Percentiles rank a stretch among this genome's conserved stretches.
These are phyloP conservation scores for Diplogelasinospora grovesii DNA, from an alignment of 495 filamentous ascomycete species.

Conservation along the genomic window DNA sequence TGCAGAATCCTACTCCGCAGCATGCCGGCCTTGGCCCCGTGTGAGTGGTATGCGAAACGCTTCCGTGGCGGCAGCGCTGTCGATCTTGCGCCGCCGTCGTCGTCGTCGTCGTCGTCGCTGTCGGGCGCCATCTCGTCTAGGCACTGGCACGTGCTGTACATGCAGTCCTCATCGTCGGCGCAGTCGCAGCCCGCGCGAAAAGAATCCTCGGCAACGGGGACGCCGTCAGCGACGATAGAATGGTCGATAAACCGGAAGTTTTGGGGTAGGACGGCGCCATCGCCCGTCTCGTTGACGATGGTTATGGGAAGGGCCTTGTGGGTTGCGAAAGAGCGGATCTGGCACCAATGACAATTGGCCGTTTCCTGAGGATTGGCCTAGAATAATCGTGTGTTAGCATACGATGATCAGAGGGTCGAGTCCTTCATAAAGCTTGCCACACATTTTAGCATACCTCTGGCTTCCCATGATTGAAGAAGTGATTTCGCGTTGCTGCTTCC, in stretches of 20 bases:
- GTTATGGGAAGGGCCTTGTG: constrained; percentile 36
- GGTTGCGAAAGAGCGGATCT: constrained; percentile 40
- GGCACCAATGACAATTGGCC: constrained; percentile 42
- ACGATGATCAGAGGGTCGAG: no score
- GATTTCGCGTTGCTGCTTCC: constrained; percentile 29
- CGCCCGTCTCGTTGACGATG: constrained; percentile 41
- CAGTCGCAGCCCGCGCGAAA: constrained; percentile 53
- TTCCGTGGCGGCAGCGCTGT: constrained; percentile 12
- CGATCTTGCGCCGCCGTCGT: constrained; percentile 2
- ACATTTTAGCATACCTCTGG: constrained; percentile 20
- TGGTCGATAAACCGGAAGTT: constrained; percentile 50
- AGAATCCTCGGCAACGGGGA: constrained; percentile 38
- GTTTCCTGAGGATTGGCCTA: constrained; percentile 25
- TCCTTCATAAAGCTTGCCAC: background rate
- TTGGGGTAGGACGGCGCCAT: constrained; percentile 33
- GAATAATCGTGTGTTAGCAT: no score
- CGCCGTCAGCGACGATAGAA: constrained; percentile 35
- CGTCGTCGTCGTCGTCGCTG: constrained; percentile 22
- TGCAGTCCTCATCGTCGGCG: constrained; percentile 38
- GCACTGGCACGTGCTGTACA: constrained; percentile 43
- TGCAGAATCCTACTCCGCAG: constrained; percentile 42
- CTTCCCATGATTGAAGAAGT: constrained; percentile 38
- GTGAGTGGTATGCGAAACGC: constrained; percentile 39
- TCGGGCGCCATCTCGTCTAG: constrained; percentile 43
- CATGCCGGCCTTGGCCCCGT: constrained; percentile 33